Percentiles rank a stretch among this genome's conserved stretches.
Evolutionary conservation across 1,139 yeast species (phyloP).

Genomic region (Candida glucosophila): DNA sequence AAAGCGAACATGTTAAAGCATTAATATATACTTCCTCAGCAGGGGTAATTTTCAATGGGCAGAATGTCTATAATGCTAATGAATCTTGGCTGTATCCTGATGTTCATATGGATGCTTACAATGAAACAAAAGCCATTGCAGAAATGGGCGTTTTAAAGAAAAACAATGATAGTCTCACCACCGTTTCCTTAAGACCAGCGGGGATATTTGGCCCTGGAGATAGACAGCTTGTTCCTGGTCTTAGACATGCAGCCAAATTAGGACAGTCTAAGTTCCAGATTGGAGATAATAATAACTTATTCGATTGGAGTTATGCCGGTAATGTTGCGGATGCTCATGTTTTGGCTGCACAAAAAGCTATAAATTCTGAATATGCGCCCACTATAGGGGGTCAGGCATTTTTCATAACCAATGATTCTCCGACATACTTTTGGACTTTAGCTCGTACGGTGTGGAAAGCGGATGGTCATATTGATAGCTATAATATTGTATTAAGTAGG

Average conservation of each 20-base stretch:
- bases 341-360: conserved; percentile 72
- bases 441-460: conserved; percentile 97
- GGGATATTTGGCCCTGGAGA: conserved; percentile 99
- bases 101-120: conserved; percentile 93
- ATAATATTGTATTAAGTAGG: conserved; percentile 60
- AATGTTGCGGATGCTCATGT: conserved; percentile 97
- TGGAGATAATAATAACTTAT: conserved; percentile 87
- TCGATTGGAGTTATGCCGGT: conserved; percentile 98
- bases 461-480: conserved; percentile 73
- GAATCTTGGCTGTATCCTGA: conserved; percentile 91
- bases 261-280: conserved; percentile 91
- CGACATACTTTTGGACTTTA: conserved; percentile 94
- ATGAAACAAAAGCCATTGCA: conserved; percentile 89
- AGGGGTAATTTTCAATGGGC: conserved; percentile 93
- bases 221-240: conserved; percentile 90
- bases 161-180: conserved; percentile 52
- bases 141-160: conserved; percentile 75
- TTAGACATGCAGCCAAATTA: conserved; percentile 70
- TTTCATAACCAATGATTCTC: conserved; percentile 88
- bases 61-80: conserved; percentile 82
- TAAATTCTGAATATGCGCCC: conserved; percentile 31
- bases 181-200: conserved; percentile 91
- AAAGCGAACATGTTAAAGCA: conserved; percentile 46
- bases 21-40: conserved; percentile 95
- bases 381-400: conserved; percentile 77